These are phyloP conservation scores for Filobasidium uniguttulatum DNA, from an alignment of 1,284 basidiomycete genomes.

Conservation along the genomic window DNA sequence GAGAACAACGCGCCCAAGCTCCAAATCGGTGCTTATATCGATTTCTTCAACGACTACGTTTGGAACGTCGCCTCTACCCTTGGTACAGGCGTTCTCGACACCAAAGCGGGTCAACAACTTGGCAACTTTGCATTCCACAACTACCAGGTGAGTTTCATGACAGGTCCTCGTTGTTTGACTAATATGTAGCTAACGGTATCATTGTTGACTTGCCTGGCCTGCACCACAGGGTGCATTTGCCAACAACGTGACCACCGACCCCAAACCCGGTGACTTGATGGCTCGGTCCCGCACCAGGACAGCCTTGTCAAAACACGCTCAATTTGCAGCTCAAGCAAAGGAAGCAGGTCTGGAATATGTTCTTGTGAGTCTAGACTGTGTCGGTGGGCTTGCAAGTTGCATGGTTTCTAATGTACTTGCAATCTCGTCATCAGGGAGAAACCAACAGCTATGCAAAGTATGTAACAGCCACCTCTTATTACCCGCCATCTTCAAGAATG, in stretches of 20 bases:
- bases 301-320: slow-evolving; percentile 41
- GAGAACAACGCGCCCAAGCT: slow-evolving; percentile 2
- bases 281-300: slow-evolving; percentile 43
- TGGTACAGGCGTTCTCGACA: slow-evolving; percentile 4
- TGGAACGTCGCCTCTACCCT: slow-evolving; percentile 3
- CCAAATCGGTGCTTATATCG: slow-evolving; percentile 4
- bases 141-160: slow-evolving; percentile 1
- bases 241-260: slow-evolving; percentile 1
- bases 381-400: neutral
- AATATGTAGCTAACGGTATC: neutral
- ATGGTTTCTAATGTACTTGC: slow-evolving; percentile 25
- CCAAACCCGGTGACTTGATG: slow-evolving; percentile 40
- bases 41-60: neutral
- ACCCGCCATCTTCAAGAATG: slow-evolving; percentile 45
- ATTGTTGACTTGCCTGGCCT: no score
- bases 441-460: slow-evolving; percentile 23
- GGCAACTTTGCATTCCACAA: slow-evolving; percentile 6
- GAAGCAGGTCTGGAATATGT: slow-evolving; percentile 46
- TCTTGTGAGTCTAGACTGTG: slow-evolving; percentile 20
- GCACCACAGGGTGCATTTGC: slow-evolving; percentile 1
- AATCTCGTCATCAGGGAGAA: slow-evolving; percentile 34
- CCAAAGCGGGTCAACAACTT: slow-evolving; percentile 1
- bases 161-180: neutral
- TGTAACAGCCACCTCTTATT: slow-evolving; percentile 49
- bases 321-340: slow-evolving; percentile 46